Evolutionary conservation across 2,329 filamentous ascomycete species (phyloP), one percentile per base, ranked within the genome.

Genomic region (Knoxdaviesia capensis): DNA sequence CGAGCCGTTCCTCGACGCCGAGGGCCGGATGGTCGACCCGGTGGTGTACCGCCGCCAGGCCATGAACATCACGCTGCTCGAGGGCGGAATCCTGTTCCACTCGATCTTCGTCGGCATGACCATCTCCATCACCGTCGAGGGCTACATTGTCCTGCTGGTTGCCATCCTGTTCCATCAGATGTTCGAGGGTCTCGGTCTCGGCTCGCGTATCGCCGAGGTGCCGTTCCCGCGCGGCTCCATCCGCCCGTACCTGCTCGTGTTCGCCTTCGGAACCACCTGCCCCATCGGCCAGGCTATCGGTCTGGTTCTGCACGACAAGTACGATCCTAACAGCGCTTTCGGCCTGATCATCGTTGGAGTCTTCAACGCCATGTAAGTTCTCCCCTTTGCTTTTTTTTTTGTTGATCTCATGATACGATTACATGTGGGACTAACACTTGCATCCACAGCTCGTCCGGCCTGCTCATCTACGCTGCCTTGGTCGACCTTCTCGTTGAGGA

Each of bases 51-150:
- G 71, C 51, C 71, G 77, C 43, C 69, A 79, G 49, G 70, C 85
- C 48, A 63, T 87, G 7, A 81, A 87, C 57, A 86, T 80, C 48
- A 66, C 87, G 44, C 66, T 87, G 43, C 69, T 87, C 10, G 82
- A 88, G 60, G 77, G 80, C 31, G 82, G 82, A 31, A 47, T 47
- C 33, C 65, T 84, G 9, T 83, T 83, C 54, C 79, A 84, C 59
- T 80, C 74, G 52, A 66, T 87, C 46, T 88, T 88, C 53, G 87
- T 88, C 49, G 82, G 82, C 46, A 86, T 87, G 79, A 80, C 82
- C 4, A 66, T 88, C 36, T 82, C 77, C 32, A 81, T 88, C 6
- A 77, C 81, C 4, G 80, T 79, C 1, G 81, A 81, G 1, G 72
- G 78, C 5, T 88, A 87, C 51, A 67, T 83, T 42, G 76, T 87